Percentiles rank a stretch among this genome's conserved stretches.
Conservation (phyloP, 495 filamentous ascomycete species). For the Penicillium robsamsonii region DNA sequence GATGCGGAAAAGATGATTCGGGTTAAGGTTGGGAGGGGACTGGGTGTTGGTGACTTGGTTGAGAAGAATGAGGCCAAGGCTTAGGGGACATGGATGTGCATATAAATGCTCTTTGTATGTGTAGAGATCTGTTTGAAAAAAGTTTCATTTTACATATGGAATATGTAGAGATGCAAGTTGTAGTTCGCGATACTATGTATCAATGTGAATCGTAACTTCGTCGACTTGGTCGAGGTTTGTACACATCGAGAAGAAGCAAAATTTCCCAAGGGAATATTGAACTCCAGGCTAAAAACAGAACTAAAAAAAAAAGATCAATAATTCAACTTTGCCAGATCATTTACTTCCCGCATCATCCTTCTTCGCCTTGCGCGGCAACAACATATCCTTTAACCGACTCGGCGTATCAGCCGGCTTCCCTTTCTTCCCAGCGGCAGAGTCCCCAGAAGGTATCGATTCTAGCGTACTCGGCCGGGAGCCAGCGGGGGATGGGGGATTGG, state of each 20-base stretch:
- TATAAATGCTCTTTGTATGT: conserved; percentile 5
- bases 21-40: conserved; percentile 75
- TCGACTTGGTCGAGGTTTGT: not conserved
- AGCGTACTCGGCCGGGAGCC: conserved; percentile 11
- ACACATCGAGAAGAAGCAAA: not conserved
- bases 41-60: conserved; percentile 83
- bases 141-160: not conserved
- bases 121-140: conserved; percentile 4
- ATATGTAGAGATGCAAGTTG: not conserved
- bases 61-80: conserved; percentile 64
- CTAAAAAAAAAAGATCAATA: conserved; percentile 3
- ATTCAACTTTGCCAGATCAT: conserved; percentile 4
- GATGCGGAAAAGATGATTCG: conserved; percentile 52
- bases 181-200: conserved; percentile 1
- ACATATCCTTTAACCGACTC: conserved; percentile 24
- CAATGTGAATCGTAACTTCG: conserved; percentile 6
- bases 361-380: conserved; percentile 22
- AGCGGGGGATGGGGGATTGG: conserved; percentile 16
- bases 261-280: not conserved
- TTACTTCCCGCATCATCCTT: conserved; percentile 17
- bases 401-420: conserved; percentile 15
- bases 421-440: conserved; percentile 19
- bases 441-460: conserved; percentile 8
- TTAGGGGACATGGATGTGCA: conserved; percentile 4
- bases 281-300: not conserved